phyloP scores from a whole-genome alignment of 345 rosid species.

The Salix viminalis region DNA sequence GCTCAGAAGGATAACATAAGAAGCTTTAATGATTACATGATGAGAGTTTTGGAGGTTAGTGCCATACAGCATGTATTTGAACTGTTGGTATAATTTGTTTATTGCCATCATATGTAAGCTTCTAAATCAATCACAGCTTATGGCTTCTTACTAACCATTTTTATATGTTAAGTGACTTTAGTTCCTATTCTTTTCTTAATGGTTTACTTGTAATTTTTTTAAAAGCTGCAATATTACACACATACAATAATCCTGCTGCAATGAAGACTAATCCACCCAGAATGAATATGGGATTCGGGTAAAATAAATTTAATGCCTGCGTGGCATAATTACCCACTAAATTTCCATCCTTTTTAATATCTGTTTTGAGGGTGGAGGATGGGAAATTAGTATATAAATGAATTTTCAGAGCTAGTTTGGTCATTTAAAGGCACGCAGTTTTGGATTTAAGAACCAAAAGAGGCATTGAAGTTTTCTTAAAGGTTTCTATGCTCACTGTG shows the following conservation, averaged over 20 bases:
- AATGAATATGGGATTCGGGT: neutral
- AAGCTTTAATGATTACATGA: slow-evolving; percentile 92
- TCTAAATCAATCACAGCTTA: neutral
- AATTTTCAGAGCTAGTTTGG: neutral
- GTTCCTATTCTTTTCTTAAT: neutral
- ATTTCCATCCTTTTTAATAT: neutral
- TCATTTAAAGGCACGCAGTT: neutral
- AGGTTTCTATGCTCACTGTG: slow-evolving; percentile 3
- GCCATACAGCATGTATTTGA: neutral
- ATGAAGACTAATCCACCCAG: neutral
- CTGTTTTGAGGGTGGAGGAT: neutral
- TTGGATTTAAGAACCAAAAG: neutral
- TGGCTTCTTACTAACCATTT: neutral
- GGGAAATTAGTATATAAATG: neutral
- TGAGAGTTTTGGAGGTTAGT: slow-evolving; percentile 89
- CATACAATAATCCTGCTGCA: neutral
- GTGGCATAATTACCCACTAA: neutral
- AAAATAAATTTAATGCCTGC: neutral
- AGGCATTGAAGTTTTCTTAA: slow-evolving; percentile 7
- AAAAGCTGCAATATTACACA: neutral
- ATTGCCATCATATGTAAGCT: neutral
- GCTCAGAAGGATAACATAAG: slow-evolving; percentile 89
- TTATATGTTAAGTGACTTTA: neutral
- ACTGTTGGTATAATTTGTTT: neutral
- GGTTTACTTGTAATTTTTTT: neutral